Evolutionary conservation across 2,329 filamentous ascomycete species (phyloP).

Genomic region (Sporothrix inflata): DNA sequence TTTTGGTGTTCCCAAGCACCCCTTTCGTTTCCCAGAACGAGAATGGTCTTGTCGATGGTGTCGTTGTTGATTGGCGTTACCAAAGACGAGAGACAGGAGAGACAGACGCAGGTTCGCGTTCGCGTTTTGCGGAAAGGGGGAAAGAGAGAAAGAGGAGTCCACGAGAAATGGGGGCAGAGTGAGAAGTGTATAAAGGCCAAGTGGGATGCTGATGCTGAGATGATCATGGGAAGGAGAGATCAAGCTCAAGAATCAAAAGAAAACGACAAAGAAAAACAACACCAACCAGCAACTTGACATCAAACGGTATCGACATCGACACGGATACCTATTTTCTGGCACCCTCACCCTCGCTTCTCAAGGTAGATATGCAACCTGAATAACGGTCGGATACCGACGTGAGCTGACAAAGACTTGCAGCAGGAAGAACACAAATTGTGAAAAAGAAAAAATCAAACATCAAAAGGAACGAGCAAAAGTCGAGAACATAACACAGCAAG

Average conservation of each 20-base stretch:
- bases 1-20: constrained; percentile 16
- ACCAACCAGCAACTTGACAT: background rate
- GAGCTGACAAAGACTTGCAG: background rate
- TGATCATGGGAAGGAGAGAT: background rate
- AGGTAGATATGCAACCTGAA: too few relatives aligned
- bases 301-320: background rate
- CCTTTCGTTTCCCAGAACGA: constrained; percentile 14
- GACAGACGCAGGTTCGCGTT: constrained; percentile 16
- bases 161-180: background rate
- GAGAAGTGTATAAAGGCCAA: background rate
- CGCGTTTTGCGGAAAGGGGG: background rate
- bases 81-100: constrained; percentile 27
- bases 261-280: background rate
- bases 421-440: background rate
- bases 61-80: constrained; percentile 27
- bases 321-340: background rate
- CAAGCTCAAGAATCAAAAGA: background rate
- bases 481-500: background rate
- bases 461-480: background rate
- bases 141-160: background rate
- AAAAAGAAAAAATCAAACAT: background rate
- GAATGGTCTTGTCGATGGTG: constrained; percentile 23
- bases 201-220: background rate
- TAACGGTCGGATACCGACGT: background rate
- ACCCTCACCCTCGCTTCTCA: background rate